Base-by-base conservation (phyloP, 352 stramenopile genomes). In the Thalassiosira ordinaria region DNA sequence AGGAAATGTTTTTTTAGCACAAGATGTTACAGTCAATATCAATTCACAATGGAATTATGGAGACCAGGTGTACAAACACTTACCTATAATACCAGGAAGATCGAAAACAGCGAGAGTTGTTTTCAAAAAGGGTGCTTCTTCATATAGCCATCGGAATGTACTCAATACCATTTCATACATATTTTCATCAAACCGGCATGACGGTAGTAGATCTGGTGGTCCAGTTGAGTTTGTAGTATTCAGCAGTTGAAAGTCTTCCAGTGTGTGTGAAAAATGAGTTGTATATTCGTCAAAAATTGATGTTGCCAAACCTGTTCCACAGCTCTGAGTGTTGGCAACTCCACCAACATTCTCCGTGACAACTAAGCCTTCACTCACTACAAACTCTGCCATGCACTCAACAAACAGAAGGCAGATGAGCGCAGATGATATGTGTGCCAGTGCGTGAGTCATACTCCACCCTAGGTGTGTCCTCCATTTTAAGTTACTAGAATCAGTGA, bases 351-450 rank as follows among this genome's bases (percentile, higher is more conserved):
- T 68, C 7, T 70, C 11, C 26, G 60, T 74, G 1, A 51, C 56
- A 27, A 87, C 69, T 16, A 91, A 60, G 22, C 82, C 82, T 65
- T 88, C 82, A 7, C 67, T 78, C 35, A 89, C 76, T 13, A 78
- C 56, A 37, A 84, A 87, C 57, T 91, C 86, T 26, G 74, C 80
- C 47, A 88, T 73, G 44, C 73, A 86, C 63, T 91, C 83, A 6
- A 91, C 73, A 71, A 91, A 80, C n/a, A 90, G 39, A 29, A 90
- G 61, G 24, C 82, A 84, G 26, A 74, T 56, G 0, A 91, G 27
- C 31, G 86, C 83, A 14, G 78, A 71, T 35, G 56, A 71, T 24
- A 91, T 77, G 60, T 91, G 86, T 35, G 63, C 62, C 16, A 84
- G 24, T 5, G 51, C 69, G 66, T 91, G 83, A 11, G 53, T 5